Percentiles rank a stretch among this genome's conserved stretches.
These are phyloP conservation scores for Nakataea oryzae DNA, from an alignment of 2,329 filamentous ascomycete species.

Conservation along the genomic window DNA sequence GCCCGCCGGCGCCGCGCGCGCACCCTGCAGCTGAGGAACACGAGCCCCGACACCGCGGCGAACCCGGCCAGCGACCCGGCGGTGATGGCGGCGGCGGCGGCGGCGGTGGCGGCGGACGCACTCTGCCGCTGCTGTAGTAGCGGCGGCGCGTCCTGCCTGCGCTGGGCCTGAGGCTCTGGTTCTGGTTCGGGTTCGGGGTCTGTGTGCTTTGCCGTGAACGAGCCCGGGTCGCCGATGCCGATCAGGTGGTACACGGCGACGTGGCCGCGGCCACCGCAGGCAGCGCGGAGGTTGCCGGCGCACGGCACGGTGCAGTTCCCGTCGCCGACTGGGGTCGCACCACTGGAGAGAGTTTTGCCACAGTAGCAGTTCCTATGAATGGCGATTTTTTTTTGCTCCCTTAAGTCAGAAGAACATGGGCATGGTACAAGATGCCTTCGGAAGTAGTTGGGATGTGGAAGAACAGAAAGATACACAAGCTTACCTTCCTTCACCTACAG, in stretches of 20 bases:
- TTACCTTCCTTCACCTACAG: constrained; percentile 1
- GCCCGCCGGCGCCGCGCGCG: background rate
- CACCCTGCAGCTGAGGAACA: background rate
- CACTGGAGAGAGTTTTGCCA: background rate
- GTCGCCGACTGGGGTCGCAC: background rate
- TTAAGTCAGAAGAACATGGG: background rate
- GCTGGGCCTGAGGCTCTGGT: background rate
- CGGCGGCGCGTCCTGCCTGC: too few relatives aligned
- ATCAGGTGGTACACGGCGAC: background rate
- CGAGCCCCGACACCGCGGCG: background rate
- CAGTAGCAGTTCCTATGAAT: background rate
- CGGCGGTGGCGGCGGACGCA: background rate
- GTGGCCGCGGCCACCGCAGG: background rate
- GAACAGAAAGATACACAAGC: background rate
- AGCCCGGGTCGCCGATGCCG: background rate
- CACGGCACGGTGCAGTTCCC: background rate
- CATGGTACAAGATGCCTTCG: too few relatives aligned
- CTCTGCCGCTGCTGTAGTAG: background rate
- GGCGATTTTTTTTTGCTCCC: too few relatives aligned
- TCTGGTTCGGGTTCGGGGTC: background rate
- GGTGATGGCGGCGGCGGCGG: background rate
- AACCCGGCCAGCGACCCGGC: background rate
- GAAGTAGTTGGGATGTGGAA: background rate
- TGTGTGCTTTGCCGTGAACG: background rate
- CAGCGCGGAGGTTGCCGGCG: background rate